Conservation (phyloP, 305 asterid species). For the Solanum hybrid region DNA sequence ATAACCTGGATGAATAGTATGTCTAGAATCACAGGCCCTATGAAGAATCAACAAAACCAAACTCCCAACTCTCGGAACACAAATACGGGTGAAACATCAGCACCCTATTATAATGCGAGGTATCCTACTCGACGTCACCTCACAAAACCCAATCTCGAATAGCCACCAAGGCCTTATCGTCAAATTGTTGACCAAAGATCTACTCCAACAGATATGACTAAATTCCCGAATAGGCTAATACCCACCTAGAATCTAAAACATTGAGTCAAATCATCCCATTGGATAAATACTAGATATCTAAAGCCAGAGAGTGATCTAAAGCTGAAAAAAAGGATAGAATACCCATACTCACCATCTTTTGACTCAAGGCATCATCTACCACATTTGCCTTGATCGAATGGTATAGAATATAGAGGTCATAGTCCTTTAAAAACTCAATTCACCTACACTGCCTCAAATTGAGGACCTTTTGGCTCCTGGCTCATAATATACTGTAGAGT, state of each 20-base stretch:
- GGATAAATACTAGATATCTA: not conserved
- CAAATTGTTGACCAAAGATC: not conserved
- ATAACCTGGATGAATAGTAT: not conserved
- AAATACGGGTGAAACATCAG: not conserved
- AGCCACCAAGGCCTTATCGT: not conserved
- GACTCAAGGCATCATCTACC: not conserved
- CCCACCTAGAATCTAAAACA: not conserved
- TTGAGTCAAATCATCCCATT: not conserved
- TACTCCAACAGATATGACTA: not conserved
- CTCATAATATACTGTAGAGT: not conserved
- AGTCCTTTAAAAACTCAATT: not conserved
- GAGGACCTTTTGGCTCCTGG: not conserved
- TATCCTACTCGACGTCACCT: not conserved
- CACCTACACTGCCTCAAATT: not conserved
- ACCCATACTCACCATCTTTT: not conserved
- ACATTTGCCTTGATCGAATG: not conserved
- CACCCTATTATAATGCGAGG: not conserved
- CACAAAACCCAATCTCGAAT: not conserved
- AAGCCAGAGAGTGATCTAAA: not conserved
- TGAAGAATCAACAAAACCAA: not conserved
- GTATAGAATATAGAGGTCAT: not conserved
- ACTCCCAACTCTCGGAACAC: not conserved
- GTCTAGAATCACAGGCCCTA: not conserved
- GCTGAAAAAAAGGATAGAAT: not conserved
- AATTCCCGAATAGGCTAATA: not conserved